A percentile compares a stretch with the other conserved stretches of the same genome.
phyloP scores from a whole-genome alignment of 2,329 filamentous ascomycete genomes.

The Gaeumannomyces tritici region DNA sequence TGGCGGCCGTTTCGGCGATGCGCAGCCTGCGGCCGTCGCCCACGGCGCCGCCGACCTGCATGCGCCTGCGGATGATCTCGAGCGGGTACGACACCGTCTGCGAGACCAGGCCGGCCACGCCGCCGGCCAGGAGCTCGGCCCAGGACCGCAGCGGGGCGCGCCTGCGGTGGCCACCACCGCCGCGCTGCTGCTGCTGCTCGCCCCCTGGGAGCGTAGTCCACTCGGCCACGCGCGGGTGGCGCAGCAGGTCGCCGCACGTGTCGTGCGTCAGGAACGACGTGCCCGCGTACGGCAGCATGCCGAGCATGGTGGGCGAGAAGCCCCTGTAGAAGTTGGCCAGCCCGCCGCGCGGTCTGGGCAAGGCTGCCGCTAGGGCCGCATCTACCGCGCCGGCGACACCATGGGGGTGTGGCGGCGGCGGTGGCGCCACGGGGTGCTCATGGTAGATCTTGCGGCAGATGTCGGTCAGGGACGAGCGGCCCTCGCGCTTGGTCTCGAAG shows the following conservation, averaged over 20 bases:
- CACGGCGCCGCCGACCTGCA: slow-evolving; percentile 94
- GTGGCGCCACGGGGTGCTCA: slow-evolving; percentile 48
- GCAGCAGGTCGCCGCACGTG: slow-evolving; percentile 74
- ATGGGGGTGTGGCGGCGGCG: slow-evolving; percentile 15
- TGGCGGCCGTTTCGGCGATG: slow-evolving; percentile 67
- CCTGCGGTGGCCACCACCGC: slow-evolving; percentile 34
- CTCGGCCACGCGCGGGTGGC: slow-evolving; percentile 52
- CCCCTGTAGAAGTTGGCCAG: slow-evolving; percentile 90
- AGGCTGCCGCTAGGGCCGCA: slow-evolving; percentile 27
- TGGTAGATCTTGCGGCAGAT: slow-evolving; percentile 84
- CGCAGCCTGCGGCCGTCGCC: slow-evolving; percentile 75
- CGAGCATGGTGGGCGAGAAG: slow-evolving; percentile 79
- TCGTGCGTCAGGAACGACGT: slow-evolving; percentile 95
- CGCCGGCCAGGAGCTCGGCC: slow-evolving; percentile 79
- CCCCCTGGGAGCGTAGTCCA: slow-evolving; percentile 69
- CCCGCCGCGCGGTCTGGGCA: slow-evolving; percentile 51
- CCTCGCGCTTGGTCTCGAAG: slow-evolving; percentile 78
- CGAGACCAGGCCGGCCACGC: slow-evolving; percentile 76
- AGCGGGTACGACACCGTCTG: slow-evolving; percentile 91
- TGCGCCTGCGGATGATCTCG: slow-evolving; percentile 82
- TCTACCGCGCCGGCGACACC: slow-evolving; percentile 12
- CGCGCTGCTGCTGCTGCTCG: slow-evolving; percentile 25
- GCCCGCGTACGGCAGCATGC: slow-evolving; percentile 95
- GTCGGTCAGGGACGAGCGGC: slow-evolving; percentile 58
- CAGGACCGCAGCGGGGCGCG: slow-evolving; percentile 68